Conservation (phyloP, 176 grass and related monocot species). For the Musa itinerans region DNA sequence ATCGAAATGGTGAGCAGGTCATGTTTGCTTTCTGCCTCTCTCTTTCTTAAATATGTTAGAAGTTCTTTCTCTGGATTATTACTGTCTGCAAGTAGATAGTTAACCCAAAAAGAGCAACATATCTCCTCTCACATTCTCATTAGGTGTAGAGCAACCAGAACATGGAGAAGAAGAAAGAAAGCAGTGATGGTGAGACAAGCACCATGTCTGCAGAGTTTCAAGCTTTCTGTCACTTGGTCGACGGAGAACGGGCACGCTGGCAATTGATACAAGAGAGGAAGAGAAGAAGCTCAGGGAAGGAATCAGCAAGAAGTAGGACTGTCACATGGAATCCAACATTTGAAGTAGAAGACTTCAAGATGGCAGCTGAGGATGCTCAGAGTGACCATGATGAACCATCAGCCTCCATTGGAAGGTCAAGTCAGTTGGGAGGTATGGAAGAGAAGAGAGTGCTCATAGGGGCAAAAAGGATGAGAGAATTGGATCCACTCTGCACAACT, state of each 20-base stretch:
- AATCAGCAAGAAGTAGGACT: not conserved
- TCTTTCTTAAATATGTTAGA: no score
- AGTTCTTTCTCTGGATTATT: not conserved
- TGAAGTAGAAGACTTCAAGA: constrained; percentile 25
- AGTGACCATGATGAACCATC: constrained; percentile 1
- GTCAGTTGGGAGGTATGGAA: not conserved
- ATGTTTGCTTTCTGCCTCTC: no score
- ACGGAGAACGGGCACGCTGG: constrained; percentile 18
- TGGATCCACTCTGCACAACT: not conserved
- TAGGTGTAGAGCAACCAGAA: not conserved
- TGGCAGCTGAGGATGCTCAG: not conserved
- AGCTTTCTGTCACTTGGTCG: constrained; percentile 25
- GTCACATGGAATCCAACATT: constrained; percentile 25
- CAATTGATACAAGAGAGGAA: constrained; percentile 2
- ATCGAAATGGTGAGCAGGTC: no score
- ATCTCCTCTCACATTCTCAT: not conserved
- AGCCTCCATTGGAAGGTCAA: not conserved
- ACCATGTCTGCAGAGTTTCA: constrained; percentile 20
- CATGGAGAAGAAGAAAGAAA: constrained; percentile 21
- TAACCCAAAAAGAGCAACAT: no score
- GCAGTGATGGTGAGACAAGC: constrained; percentile 10
- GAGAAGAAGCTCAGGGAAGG: constrained; percentile 1
- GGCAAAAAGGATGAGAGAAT: constrained; percentile 1
- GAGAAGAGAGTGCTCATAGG: not conserved
- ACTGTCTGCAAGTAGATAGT: not conserved